Evolutionary conservation across 306 rosid species (phyloP).

Genomic region (Rosa multiflora): DNA sequence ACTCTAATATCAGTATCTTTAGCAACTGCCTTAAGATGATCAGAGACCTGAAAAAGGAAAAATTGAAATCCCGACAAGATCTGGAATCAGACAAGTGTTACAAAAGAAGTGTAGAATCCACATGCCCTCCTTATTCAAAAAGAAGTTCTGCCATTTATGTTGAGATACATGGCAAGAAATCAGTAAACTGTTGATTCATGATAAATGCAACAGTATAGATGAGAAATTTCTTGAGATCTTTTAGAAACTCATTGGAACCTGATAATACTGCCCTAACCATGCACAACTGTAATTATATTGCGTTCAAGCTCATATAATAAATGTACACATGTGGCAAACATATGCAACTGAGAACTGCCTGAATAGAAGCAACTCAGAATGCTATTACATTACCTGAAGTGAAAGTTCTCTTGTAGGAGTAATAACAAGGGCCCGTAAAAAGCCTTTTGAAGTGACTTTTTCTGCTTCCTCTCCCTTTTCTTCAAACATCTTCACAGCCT

Average conservation of each 20-base stretch:
- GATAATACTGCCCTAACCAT: neutral
- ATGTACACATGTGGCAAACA: neutral
- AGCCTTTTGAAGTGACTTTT: slow-evolving; percentile 45
- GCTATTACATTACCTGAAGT: slow-evolving; percentile 65
- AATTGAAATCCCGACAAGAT: neutral
- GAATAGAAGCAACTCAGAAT: slow-evolving; percentile 22
- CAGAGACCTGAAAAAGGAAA: slow-evolving; percentile 58
- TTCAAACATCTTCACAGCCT: slow-evolving; percentile 45
- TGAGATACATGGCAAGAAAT: neutral
- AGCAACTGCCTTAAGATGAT: slow-evolving; percentile 78
- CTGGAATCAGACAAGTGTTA: neutral
- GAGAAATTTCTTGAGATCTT: neutral
- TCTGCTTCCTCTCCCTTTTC: slow-evolving; percentile 52
- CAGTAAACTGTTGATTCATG: neutral
- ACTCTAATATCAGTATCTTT: slow-evolving; percentile 61
- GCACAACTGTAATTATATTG: neutral
- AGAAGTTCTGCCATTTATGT: neutral
- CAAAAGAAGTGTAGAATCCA: neutral
- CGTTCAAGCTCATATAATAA: neutral
- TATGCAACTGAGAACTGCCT: slow-evolving; percentile 18
- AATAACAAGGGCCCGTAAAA: slow-evolving; percentile 82
- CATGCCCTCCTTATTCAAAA: neutral
- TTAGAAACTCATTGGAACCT: neutral
- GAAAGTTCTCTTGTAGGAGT: slow-evolving; percentile 98
- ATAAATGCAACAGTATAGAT: neutral